Conservation (phyloP, 805 yeast genomes). For the Schizosaccharomyces octosporus region DNA sequence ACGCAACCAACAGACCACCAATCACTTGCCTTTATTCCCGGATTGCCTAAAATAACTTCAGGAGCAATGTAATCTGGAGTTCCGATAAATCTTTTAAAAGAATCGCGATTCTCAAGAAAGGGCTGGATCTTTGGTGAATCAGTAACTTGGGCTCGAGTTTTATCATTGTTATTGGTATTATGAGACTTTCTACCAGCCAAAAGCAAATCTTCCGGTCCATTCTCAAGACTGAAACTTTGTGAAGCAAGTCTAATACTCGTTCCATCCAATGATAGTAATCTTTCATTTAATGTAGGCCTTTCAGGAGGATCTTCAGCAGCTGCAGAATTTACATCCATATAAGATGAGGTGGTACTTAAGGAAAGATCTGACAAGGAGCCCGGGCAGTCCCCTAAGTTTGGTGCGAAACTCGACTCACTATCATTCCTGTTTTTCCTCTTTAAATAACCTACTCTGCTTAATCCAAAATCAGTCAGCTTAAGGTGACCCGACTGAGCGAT, state of each 20-base stretch:
- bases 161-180: neutral
- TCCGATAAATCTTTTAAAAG: constrained; percentile 40
- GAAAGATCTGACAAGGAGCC: constrained; percentile 38
- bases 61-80: constrained; percentile 97
- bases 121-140: constrained; percentile 11
- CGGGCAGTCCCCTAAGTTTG: constrained; percentile 46
- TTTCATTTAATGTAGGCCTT: constrained; percentile 1
- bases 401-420: constrained; percentile 45
- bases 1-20: constrained; percentile 99
- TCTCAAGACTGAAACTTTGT: constrained; percentile 18
- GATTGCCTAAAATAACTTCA: constrained; percentile 66
- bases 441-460: constrained; percentile 76
- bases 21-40: constrained; percentile 68
- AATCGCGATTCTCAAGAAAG: constrained; percentile 48
- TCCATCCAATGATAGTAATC: constrained; percentile 2
- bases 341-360: neutral
- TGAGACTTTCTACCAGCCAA: neutral
- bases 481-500: constrained; percentile 74
- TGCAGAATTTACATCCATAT: neutral
- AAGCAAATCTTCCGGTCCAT: constrained; percentile 2
- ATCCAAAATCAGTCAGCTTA: constrained; percentile 84
- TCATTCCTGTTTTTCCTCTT: constrained; percentile 81
- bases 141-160: neutral
- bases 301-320: neutral
- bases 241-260: constrained; percentile 1